Percentiles rank a stretch among this genome's conserved stretches.
Evolutionary conservation across 805 yeast species (phyloP).

Genomic region (Komagataella phaffii): DNA sequence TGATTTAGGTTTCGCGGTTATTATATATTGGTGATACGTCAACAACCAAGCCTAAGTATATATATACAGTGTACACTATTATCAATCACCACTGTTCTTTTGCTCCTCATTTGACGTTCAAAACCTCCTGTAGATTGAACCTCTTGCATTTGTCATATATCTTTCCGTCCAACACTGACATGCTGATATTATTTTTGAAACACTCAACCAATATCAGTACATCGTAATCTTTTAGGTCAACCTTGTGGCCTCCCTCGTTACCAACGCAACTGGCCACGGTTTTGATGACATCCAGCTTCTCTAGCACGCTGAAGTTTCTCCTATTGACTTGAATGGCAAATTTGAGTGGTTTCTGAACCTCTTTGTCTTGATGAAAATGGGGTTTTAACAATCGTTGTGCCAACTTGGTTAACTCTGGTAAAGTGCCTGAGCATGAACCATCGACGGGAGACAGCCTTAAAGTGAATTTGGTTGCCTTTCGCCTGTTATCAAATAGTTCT

Average conservation of each 20-base stretch:
- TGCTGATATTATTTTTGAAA: constrained; percentile 79
- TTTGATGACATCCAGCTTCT: constrained; percentile 60
- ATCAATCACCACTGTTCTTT: not conserved
- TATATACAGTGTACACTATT: not conserved
- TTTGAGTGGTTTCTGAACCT: constrained; percentile 22
- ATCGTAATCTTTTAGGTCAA: constrained; percentile 71
- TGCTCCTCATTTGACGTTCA: constrained; percentile 4
- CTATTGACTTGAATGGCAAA: constrained; percentile 77
- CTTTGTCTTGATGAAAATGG: constrained; percentile 41
- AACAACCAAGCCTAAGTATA: not conserved
- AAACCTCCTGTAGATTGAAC: constrained; percentile 75
- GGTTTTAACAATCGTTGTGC: constrained; percentile 49
- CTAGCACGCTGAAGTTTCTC: constrained; percentile 65
- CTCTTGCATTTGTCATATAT: constrained; percentile 48
- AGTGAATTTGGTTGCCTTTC: constrained; percentile 55
- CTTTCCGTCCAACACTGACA: constrained; percentile 52
- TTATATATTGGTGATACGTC: not conserved
- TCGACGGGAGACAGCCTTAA: constrained; percentile 77
- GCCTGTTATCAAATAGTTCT: constrained; percentile 35
- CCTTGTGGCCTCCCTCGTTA: constrained; percentile 53
- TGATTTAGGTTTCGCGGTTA: not conserved
- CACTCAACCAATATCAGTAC: constrained; percentile 76
- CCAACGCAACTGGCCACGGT: constrained; percentile 65
- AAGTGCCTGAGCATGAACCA: constrained; percentile 55
- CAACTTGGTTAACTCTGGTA: constrained; percentile 51